Base-by-base conservation (phyloP, 2,329 filamentous ascomycete species). In the Epichloe brachyelytri region DNA sequence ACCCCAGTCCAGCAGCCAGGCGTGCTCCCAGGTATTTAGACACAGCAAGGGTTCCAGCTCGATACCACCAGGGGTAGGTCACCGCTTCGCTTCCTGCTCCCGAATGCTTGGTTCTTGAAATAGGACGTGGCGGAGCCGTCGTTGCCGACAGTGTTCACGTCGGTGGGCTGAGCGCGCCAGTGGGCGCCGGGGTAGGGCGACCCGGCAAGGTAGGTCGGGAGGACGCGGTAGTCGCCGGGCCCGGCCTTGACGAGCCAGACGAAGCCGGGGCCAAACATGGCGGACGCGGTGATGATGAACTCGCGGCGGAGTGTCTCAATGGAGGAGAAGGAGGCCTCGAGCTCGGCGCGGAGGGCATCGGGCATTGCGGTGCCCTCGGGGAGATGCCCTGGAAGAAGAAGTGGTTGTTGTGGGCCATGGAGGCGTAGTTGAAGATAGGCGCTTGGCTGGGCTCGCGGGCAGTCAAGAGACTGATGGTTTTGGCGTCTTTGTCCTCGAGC, bases 261-360 rank as follows among this genome's bases (percentile, higher is more conserved):
- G 71, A 94, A 97, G 57, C 93, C 93, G 0, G 91, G 90, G 50
- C 91, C 93, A 72, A 98, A 97, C 89, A 97, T 96, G 71, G 82
- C 79, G 58, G 80, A 76, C 53, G 91, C 91, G 40, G 85, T 94
- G 57, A 83, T 74, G 62, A 93, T 69, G 68, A 98, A 82, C 65
- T 93, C 86, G 59, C 77, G 76, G 64, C 82, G 82, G 53, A 98
- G 80, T 33, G 86, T 90, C 57, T 94, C 85, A 60, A 94, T 73
- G 60, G 84, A 88, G 63, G 85, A 85, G 73, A 95, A 97, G 61
- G 81, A 81, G 58, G 73, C 70, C 60, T 79, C 73, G 59, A 97
- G 80, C 51, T 78, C 74, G 52, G 63, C 58, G 60, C 73, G 67
- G 54, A 94, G 78, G 43, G 63, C 57, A 2, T 69, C 63, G 53